Percentiles rank a stretch among this genome's conserved stretches.
Conservation (phyloP, 352 stramenopile species). For the Phytophthora podocarpi region DNA sequence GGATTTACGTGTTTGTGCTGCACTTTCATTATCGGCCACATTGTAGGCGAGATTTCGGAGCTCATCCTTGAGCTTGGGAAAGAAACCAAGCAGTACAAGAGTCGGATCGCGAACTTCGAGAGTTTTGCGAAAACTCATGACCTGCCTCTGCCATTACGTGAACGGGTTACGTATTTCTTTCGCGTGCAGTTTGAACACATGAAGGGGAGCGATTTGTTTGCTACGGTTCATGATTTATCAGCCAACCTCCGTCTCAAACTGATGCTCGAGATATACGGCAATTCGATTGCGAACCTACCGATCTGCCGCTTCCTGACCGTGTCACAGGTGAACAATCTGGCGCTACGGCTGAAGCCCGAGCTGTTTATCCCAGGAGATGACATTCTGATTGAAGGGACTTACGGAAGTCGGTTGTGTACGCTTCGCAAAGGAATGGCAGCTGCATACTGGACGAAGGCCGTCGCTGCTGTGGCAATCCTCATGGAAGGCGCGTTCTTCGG, state of each 20-base stretch:
- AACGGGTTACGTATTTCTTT: constrained; percentile 65
- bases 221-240: constrained; percentile 63
- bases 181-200: constrained; percentile 65
- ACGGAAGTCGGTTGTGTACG: constrained; percentile 58
- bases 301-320: constrained; percentile 56
- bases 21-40: no score
- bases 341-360: constrained; percentile 57
- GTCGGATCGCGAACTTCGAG: no score
- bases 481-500: constrained; percentile 50
- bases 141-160: constrained; percentile 48
- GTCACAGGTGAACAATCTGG: constrained; percentile 56
- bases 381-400: constrained; percentile 40
- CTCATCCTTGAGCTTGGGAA: no score
- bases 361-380: constrained; percentile 43
- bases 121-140: constrained; percentile 67
- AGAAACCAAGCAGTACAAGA: no score
- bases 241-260: no score
- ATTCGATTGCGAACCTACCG: constrained; percentile 45
- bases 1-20: no score
- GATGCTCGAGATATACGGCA: constrained; percentile 73
- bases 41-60: no score
- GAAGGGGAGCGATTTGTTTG: constrained; percentile 63
- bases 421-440: constrained; percentile 60
- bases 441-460: constrained; percentile 37
- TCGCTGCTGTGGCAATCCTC: constrained; percentile 12